phyloP scores from a whole-genome alignment of 352 stramenopile genomes.

The Phytopythium helicoides region DNA sequence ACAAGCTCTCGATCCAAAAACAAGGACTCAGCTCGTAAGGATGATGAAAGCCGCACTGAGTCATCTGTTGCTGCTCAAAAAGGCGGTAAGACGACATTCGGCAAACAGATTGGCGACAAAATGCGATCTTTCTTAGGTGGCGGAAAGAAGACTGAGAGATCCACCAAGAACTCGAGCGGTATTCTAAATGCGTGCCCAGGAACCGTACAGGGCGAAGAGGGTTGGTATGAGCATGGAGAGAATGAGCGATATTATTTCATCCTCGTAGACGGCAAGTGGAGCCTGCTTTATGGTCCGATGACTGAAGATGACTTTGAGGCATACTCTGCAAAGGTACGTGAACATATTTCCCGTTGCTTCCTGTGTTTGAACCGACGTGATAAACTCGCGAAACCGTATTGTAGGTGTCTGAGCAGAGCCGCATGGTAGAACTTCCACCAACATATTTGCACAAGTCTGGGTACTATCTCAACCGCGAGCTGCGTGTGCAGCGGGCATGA shows the following conservation, averaged over 20 bases:
- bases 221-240: constrained; percentile 87
- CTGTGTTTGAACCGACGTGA: not conserved
- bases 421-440: constrained; percentile 62
- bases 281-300: constrained; percentile 82
- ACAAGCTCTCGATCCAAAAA: constrained; percentile 6
- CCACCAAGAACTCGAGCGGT: constrained; percentile 64
- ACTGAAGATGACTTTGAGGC: constrained; percentile 81
- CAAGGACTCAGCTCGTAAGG: constrained; percentile 31
- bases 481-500: constrained; percentile 47
- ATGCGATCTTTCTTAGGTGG: constrained; percentile 77
- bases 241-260: constrained; percentile 88
- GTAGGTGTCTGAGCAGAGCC: constrained; percentile 65
- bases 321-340: constrained; percentile 69
- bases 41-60: constrained; percentile 54
- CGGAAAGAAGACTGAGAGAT: constrained; percentile 64
- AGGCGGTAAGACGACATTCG: constrained; percentile 36
- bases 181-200: constrained; percentile 80
- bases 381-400: not conserved
- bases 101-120: constrained; percentile 79
- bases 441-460: constrained; percentile 83
- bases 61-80: constrained; percentile 25
- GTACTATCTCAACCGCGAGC: constrained; percentile 67
- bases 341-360: not conserved
- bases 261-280: constrained; percentile 81
- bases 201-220: constrained; percentile 81